Base-by-base conservation (phyloP, 2,329 filamentous ascomycete species). In the Beauveria sp. region DNA sequence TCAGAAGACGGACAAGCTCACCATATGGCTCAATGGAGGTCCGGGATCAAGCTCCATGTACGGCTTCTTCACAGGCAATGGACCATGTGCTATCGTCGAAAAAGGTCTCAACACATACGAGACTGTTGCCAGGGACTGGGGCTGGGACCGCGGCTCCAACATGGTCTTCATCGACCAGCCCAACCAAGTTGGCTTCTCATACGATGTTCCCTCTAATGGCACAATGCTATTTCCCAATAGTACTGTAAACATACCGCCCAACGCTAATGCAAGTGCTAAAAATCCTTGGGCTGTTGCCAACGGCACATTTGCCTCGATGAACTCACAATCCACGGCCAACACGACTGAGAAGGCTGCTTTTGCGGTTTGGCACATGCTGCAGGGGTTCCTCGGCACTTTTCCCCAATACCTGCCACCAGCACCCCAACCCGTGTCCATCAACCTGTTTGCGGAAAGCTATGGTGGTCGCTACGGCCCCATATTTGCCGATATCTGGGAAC, bases 401-500 rank as follows among this genome's bases (percentile, higher is more conserved):
- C 84, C 85, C 0, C 76, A 83, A 64, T 84, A 86, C 66, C 80
- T 81, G 42, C 82, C 81, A 4, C 76, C 79, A 5, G 70, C 72
- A 40, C 75, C 77, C 64, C 73, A 77, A 45, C 73, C 79, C 0
- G 67, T 85, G 20, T 83, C 83, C 5, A 78, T 90, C 58, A 86
- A 86, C 66, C 74, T 90, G 5, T 89, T 88, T 64, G 81, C 86
- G 1, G 86, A 91, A 70, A 87, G 84, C 71, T 88, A 90, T 70
- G 84, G 86, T 40, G 89, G 89, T 14, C 82, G 85, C 61, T 91
- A 90, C 66, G 88, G 85, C 0, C 86, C 86, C 2, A 76, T 82
- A 1, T 88, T 90, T 66, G 84, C 85, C 12, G 76, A 77, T 22
- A 72, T 78, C 24, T 83, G 80, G 74, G 79, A 87, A 67, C 71